These are phyloP conservation scores for Exophiala aquamarina DNA, from an alignment of 2,329 filamentous ascomycete species.

Conservation along the genomic window DNA sequence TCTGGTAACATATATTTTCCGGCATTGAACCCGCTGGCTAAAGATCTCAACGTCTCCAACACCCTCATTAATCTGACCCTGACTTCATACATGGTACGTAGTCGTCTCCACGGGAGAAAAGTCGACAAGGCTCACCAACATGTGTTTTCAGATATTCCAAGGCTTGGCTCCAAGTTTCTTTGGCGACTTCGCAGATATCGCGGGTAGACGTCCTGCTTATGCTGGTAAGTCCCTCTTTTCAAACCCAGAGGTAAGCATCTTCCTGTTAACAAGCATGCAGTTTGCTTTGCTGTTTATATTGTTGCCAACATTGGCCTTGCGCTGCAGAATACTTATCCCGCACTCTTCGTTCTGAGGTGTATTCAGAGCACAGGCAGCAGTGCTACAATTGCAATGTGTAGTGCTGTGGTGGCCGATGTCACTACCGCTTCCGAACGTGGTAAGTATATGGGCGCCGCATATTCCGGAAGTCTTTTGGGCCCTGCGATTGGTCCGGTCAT, in stretches of 20 bases:
- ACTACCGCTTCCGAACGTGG: constrained; percentile 39
- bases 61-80: constrained; percentile 33
- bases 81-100: constrained; percentile 31
- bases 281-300: constrained; percentile 48
- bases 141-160: constrained; percentile 47
- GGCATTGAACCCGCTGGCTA: constrained; percentile 42
- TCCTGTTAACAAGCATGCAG: constrained; percentile 1
- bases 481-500: constrained; percentile 48
- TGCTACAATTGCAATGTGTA: constrained; percentile 41
- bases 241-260: neutral
- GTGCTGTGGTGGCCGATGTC: constrained; percentile 42
- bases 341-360: constrained; percentile 40
- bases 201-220: constrained; percentile 53
- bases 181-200: constrained; percentile 52
- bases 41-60: constrained; percentile 36
- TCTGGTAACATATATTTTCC: constrained; percentile 50
- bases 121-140: neutral
- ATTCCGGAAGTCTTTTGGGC: constrained; percentile 39
- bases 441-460: constrained; percentile 42
- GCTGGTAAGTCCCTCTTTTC: constrained; percentile 28
- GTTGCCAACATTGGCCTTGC: constrained; percentile 44
- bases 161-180: constrained; percentile 54
- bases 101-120: neutral
- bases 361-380: constrained; percentile 36
- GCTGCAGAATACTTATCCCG: constrained; percentile 39